phyloP scores from a whole-genome alignment of 441 rosid genomes.

The Erysimum pusillum region DNA sequence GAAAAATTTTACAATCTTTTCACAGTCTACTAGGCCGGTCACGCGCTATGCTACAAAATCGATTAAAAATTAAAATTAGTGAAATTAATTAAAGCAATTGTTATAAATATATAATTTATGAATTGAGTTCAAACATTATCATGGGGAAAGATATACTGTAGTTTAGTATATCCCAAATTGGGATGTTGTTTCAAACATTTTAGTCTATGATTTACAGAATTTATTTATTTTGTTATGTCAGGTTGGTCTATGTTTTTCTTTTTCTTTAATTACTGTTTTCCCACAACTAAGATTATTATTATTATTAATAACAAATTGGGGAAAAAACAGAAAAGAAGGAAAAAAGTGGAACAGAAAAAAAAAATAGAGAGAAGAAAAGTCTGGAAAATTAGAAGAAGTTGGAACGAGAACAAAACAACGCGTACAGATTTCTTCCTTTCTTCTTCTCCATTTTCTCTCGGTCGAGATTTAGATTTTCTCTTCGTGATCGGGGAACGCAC shows the following conservation, averaged over 20 bases:
- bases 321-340: constrained; percentile 7
- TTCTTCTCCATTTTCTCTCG: constrained; percentile 18
- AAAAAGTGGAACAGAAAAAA: neutral
- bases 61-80: too few relatives aligned
- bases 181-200: too few relatives aligned
- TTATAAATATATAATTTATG: too few relatives aligned
- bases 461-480: constrained; percentile 35
- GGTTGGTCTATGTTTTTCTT: neutral
- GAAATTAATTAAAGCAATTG: too few relatives aligned
- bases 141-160: too few relatives aligned
- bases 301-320: constrained; percentile 17
- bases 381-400: constrained; percentile 38
- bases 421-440: constrained; percentile 17
- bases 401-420: constrained; percentile 28
- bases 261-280: neutral
- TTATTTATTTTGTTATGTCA: too few relatives aligned
- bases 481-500: constrained; percentile 33
- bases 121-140: too few relatives aligned
- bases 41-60: too few relatives aligned
- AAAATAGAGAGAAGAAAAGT: constrained; percentile 28
- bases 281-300: neutral
- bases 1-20: too few relatives aligned
- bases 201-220: too few relatives aligned
- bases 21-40: too few relatives aligned
- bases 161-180: too few relatives aligned